These are phyloP conservation scores for Sporothrix brunneoviolacea DNA, from an alignment of 2,329 filamentous ascomycete genomes.

Conservation along the genomic window DNA sequence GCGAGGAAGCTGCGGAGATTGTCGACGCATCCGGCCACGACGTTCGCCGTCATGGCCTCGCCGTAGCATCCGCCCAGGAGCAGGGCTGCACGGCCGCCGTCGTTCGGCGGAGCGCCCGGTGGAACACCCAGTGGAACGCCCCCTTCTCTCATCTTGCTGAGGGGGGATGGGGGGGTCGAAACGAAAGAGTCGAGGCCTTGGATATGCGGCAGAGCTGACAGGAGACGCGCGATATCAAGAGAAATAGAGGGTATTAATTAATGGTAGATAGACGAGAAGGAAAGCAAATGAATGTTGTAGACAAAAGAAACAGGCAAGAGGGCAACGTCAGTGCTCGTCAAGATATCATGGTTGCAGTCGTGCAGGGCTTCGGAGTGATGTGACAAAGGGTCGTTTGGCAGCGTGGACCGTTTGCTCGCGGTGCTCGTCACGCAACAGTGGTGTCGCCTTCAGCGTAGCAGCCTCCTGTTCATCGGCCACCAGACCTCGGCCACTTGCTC, in stretches of 20 bases:
- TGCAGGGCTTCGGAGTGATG: neutral
- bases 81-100: constrained; percentile 17
- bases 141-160: neutral
- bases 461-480: neutral
- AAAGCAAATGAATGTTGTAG: neutral
- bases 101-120: neutral
- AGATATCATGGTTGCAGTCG: constrained; percentile 8
- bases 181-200: no score
- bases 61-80: constrained; percentile 47
- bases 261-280: neutral
- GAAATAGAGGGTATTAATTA: neutral
- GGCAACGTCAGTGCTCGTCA: neutral
- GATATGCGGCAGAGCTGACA: constrained; percentile 15
- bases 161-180: neutral
- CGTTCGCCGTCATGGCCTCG: constrained; percentile 48
- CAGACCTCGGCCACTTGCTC: neutral
- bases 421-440: neutral
- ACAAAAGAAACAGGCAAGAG: neutral
- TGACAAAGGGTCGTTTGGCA: constrained; percentile 2
- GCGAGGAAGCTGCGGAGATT: constrained; percentile 40
- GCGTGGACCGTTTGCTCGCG: neutral
- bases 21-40: constrained; percentile 41
- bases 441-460: neutral
- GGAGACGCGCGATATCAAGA: neutral
- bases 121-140: neutral